Conservation (phyloP, 2,329 filamentous ascomycete species). For the Trichophyton simii region DNA sequence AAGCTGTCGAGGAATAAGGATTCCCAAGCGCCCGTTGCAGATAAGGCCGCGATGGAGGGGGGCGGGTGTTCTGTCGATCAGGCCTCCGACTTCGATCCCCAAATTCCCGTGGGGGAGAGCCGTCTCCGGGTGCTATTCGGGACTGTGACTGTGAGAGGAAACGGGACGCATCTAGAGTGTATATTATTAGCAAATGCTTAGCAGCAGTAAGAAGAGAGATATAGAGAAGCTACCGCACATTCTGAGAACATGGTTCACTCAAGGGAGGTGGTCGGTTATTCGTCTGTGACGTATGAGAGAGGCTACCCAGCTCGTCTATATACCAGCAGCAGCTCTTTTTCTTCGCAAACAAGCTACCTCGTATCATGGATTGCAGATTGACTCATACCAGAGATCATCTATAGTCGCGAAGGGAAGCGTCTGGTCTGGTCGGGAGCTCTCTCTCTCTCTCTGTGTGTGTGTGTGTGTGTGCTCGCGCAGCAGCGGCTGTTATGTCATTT, state of each 20-base stretch:
- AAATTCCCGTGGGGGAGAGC: slow-evolving; percentile 34
- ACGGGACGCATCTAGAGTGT: slow-evolving; percentile 67
- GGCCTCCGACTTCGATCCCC: slow-evolving; percentile 37
- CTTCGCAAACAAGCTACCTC: background rate
- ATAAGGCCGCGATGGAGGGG: slow-evolving; percentile 38
- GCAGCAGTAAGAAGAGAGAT: background rate
- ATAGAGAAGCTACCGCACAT: slow-evolving; percentile 9
- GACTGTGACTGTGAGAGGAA: slow-evolving; percentile 97
- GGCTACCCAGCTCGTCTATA: background rate
- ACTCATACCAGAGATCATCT: background rate
- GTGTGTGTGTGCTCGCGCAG: background rate
- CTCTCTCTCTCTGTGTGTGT: no score
- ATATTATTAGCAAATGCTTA: background rate
- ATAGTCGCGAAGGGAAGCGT: background rate
- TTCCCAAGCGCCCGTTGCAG: slow-evolving; percentile 49
- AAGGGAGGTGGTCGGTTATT: background rate
- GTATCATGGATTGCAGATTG: background rate
- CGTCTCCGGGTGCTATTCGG: slow-evolving; percentile 61
- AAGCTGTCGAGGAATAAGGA: slow-evolving; percentile 67
- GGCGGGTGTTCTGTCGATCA: slow-evolving; percentile 33
- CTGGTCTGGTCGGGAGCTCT: background rate
- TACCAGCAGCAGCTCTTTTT: background rate
- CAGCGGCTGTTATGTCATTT: background rate
- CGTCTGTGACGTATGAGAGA: background rate
- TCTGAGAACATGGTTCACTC: slow-evolving; percentile 14